A percentile compares a stretch with the other conserved stretches of the same genome.
These are phyloP conservation scores for Allomyces javanicus DNA, from an alignment of 192 early-diverging fungal species.

Conservation along the genomic window DNA sequence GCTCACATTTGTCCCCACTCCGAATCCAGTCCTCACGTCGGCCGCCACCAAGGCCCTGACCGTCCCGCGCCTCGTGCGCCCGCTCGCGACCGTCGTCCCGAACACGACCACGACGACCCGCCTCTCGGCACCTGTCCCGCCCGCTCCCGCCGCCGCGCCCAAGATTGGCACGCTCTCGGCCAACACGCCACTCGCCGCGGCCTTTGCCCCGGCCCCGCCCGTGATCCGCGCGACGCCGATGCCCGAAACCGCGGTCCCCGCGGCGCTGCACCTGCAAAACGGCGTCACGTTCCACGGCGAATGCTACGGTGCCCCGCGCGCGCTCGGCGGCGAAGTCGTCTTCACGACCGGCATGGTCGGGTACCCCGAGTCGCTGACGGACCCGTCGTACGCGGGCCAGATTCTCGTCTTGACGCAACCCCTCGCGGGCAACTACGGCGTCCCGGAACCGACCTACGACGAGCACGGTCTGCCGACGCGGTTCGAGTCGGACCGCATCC, in stretches of 20 bases:
- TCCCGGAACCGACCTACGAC: constrained; percentile 52
- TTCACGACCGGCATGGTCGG: constrained; percentile 89
- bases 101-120: too few relatives aligned
- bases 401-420: constrained; percentile 94
- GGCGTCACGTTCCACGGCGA: constrained; percentile 65
- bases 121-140: too few relatives aligned
- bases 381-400: constrained; percentile 90
- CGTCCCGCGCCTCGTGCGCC: too few relatives aligned
- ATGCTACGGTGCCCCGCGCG: constrained; percentile 62
- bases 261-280: constrained; percentile 52
- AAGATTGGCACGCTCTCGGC: constrained; percentile 8
- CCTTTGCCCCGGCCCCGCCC: constrained; percentile 7
- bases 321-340: constrained; percentile 71
- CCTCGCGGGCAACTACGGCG: constrained; percentile 90
- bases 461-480: constrained; percentile 61
- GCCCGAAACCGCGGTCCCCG: constrained; percentile 25
- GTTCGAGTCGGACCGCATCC: constrained; percentile 74
- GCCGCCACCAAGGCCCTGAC: too few relatives aligned
- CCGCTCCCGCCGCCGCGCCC: too few relatives aligned
- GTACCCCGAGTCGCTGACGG: constrained; percentile 94
- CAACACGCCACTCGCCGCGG: constrained; percentile 11
- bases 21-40: too few relatives aligned
- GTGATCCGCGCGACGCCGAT: constrained; percentile 8
- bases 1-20: too few relatives aligned
- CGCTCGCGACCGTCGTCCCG: too few relatives aligned